Base-by-base conservation (phyloP, 179 eudicot species). In the Silene coronaria region DNA sequence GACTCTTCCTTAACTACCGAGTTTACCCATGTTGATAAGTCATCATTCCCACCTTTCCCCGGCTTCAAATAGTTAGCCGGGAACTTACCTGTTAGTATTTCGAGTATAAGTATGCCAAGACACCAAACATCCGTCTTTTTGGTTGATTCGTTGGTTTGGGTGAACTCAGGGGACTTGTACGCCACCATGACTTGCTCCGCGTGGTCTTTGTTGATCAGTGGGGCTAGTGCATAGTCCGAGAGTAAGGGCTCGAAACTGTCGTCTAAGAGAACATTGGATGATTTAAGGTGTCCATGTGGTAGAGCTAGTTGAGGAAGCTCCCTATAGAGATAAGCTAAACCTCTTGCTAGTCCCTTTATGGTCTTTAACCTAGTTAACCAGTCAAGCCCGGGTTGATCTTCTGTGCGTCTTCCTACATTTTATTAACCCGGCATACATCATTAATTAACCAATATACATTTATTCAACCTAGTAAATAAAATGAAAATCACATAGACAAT, bases 251-350 rank as follows among this genome's bases (percentile, higher is more conserved):
- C 88, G 24, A 83, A 90, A 13, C 78, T 73, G 14, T 76, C 76
- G 57, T 85, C 89, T 0, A 93, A 82, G 72, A 91, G 96, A 27
- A 93, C 96, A 63, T 93, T 93, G 27, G 97, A 88, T 13, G 98
- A 91, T 67, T 93, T 93, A 4, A 93, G 88, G 85, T 93, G 97
- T 4, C 98, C 98, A 57, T 93, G 97, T 13, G 98, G 97, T 59
- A 87, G 75, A 2, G 83, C n/a, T 1, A 86, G 83, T 58, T 77
- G 75, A 0, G 96, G 91, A 0, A 93, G 84, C 38, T 87, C 91
- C 24, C 88, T 80, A 80, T 86, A 88, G 27, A 93, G 89, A 77
- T 91, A 84, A 22, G 83, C 85, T 63, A 93, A 76, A 4, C 98
- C 98, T 77, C 87, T 86, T 2, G 91, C 93, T 13, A 93, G 91